Percentiles rank a stretch among this genome's conserved stretches.
Evolutionary conservation across 371 early-diverging fungal species (phyloP).

Genomic region (Rhizopus sp.): DNA sequence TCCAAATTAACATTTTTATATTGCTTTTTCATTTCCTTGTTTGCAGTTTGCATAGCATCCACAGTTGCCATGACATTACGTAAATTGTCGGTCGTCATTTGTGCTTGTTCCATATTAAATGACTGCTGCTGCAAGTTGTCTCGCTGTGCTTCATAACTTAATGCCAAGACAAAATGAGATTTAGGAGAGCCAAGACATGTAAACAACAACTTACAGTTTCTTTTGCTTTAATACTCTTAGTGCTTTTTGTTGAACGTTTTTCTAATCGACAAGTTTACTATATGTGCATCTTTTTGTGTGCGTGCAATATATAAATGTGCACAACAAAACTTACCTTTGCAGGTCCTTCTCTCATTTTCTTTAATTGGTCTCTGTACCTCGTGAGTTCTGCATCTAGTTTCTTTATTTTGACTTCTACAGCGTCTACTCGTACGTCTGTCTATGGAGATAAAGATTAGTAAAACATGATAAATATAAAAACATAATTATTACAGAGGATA

Average conservation of each 20-base stretch:
- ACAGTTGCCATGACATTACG: constrained; percentile 91
- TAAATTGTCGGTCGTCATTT: constrained; percentile 92
- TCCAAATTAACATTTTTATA: constrained; percentile 81
- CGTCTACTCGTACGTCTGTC: constrained; percentile 85
- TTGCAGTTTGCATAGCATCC: constrained; percentile 93
- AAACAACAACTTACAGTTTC: constrained; percentile 70
- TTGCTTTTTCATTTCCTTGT: constrained; percentile 91
- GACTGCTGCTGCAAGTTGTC: constrained; percentile 93
- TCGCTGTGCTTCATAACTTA: constrained; percentile 86
- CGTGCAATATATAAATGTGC: no score
- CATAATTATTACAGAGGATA: constrained; percentile 26
- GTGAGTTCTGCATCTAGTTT: constrained; percentile 92
- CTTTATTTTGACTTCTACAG: constrained; percentile 90
- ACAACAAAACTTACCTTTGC: constrained; percentile 65
- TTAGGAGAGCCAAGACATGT: neutral
- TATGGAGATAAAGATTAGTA: constrained; percentile 21
- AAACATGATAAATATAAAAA: no score
- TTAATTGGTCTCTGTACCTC: constrained; percentile 90
- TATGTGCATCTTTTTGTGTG: neutral
- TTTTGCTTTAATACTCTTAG: constrained; percentile 89
- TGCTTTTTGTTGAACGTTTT: constrained; percentile 89
- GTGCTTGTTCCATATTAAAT: constrained; percentile 97
- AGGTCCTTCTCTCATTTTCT: constrained; percentile 91
- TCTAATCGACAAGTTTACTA: constrained; percentile 46
- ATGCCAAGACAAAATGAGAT: neutral